A percentile compares a stretch with the other conserved stretches of the same genome.
phyloP scores from a whole-genome alignment of 305 asterid species.

The Plantago lanceolata region DNA sequence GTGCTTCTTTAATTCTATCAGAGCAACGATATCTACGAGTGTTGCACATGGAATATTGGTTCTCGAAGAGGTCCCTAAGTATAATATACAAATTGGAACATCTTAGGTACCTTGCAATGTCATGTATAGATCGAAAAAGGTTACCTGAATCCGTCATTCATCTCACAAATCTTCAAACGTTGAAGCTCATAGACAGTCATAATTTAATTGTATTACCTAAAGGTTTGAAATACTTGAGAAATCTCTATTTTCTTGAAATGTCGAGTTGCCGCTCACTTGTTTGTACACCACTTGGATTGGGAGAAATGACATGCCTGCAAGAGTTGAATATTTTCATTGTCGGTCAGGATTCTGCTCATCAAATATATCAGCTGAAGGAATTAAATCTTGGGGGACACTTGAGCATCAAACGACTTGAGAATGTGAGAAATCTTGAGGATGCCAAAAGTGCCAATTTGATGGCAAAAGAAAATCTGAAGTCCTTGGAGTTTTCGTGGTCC shows the following conservation, averaged over 20 bases:
- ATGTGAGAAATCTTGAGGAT: slow-evolving; percentile 12
- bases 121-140: not conserved
- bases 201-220: slow-evolving; percentile 24
- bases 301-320: slow-evolving; percentile 21
- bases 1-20: slow-evolving; percentile 6
- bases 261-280: not conserved
- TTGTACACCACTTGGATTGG: slow-evolving; percentile 27
- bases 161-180: slow-evolving; percentile 26
- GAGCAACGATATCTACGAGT: slow-evolving; percentile 18
- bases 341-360: slow-evolving; percentile 17
- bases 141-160: slow-evolving; percentile 5
- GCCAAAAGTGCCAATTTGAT: slow-evolving; percentile 28
- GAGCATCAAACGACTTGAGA: slow-evolving; percentile 19
- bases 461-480: slow-evolving; percentile 5
- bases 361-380: slow-evolving; percentile 23
- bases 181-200: not conserved
- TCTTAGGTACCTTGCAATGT: slow-evolving; percentile 3
- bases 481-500: slow-evolving; percentile 21
- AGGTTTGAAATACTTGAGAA: slow-evolving; percentile 25
- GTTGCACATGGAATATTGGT: not conserved
- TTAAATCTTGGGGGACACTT: slow-evolving; percentile 18
- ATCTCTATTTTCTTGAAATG: slow-evolving; percentile 27
- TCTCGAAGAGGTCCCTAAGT: not conserved
- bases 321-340: slow-evolving; percentile 28
- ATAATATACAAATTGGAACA: slow-evolving; percentile 4